Conservation (phyloP, 73 alveolate species). For the Paramecium tetraurelia region DNA sequence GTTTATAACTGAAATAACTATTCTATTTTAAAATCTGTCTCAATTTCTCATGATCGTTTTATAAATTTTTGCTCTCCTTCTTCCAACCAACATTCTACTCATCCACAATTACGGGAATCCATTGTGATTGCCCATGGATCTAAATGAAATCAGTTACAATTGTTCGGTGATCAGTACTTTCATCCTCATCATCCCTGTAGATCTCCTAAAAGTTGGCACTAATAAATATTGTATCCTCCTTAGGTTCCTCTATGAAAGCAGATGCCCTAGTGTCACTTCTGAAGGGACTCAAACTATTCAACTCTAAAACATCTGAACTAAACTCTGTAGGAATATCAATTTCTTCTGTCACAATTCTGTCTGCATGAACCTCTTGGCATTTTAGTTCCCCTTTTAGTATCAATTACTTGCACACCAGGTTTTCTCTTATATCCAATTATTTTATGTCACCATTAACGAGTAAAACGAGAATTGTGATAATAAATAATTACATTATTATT, state of each 20-base stretch:
- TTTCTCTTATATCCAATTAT: background rate
- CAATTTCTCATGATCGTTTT: slow-evolving; percentile 27
- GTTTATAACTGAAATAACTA: background rate
- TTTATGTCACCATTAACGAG: background rate
- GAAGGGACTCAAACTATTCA: slow-evolving; percentile 34
- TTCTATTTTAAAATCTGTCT: background rate
- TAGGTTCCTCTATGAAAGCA: background rate
- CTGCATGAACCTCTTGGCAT: background rate
- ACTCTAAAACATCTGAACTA: slow-evolving; percentile 7
- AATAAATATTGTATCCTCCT: slow-evolving; percentile 14
- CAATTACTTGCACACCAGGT: background rate
- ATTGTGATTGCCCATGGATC: slow-evolving; percentile 43
- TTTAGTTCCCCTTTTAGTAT: background rate
- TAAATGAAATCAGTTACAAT: background rate
- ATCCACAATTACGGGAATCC: background rate
- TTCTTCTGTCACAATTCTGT: slow-evolving; percentile 31
- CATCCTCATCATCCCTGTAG: slow-evolving; percentile 6
- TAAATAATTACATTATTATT: background rate
- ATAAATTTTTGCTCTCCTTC: background rate
- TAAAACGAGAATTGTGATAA: background rate
- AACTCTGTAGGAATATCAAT: slow-evolving; percentile 17
- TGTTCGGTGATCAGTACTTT: background rate
- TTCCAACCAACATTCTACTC: background rate
- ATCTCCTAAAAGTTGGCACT: background rate
- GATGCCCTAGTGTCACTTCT: slow-evolving; percentile 18